phyloP scores from a whole-genome alignment of 208 protist species.

The Porcisia deanei region DNA sequence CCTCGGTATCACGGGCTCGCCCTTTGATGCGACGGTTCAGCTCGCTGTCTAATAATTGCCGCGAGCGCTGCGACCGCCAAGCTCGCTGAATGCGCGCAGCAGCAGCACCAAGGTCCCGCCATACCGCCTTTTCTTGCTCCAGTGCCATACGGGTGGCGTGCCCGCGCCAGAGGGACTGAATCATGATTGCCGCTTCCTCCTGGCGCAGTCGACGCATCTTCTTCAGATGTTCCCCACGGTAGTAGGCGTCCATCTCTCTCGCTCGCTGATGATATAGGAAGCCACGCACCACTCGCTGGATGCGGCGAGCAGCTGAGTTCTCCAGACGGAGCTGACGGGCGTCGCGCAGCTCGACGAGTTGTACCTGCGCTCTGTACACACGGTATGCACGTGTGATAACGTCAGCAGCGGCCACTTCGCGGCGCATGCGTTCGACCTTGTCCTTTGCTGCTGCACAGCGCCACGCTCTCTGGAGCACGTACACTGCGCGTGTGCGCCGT shows the following conservation, averaged over 20 bases:
- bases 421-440: constrained; percentile 53
- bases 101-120: constrained; percentile 21
- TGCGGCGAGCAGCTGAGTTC: constrained; percentile 43
- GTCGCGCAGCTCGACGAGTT: constrained; percentile 50
- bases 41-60: constrained; percentile 37
- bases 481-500: constrained; percentile 44
- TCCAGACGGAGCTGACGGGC: constrained; percentile 27
- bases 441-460: constrained; percentile 66
- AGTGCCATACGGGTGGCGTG: constrained; percentile 62
- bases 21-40: constrained; percentile 33
- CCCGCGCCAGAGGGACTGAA: constrained; percentile 88
- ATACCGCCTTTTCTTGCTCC: constrained; percentile 27
- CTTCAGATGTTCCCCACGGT: constrained; percentile 48
- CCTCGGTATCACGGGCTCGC: constrained; percentile 30
- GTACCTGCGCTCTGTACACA: constrained; percentile 47
- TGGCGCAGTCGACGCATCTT: constrained; percentile 59
- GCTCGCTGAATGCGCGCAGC: constrained; percentile 64
- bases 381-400: constrained; percentile 59
- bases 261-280: constrained; percentile 40
- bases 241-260: constrained; percentile 63
- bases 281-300: constrained; percentile 57
- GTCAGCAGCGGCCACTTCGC: constrained; percentile 43
- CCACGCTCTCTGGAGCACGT: constrained; percentile 81
- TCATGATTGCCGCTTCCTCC: constrained; percentile 60
- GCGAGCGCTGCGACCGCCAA: constrained; percentile 44